phyloP scores from a whole-genome alignment of 2,329 filamentous ascomycete species.

The Coleophoma eucalyptorum region DNA sequence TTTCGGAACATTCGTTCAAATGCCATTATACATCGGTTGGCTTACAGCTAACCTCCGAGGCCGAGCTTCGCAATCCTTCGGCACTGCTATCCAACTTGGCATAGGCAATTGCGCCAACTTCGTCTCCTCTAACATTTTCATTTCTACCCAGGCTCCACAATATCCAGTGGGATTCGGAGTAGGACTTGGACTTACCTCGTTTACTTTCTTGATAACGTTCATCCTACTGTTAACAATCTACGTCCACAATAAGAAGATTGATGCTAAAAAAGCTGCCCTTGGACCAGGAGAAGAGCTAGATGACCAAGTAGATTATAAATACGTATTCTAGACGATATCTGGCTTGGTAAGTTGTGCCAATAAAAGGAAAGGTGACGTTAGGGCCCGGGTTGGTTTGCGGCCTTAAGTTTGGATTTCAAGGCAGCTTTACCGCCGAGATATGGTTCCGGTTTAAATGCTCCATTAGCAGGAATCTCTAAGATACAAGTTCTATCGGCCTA shows the following conservation, averaged over 20 bases:
- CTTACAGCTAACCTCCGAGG: conserved; percentile 36
- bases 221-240: conserved; percentile 3
- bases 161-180: conserved; percentile 34
- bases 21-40: conserved; percentile 30
- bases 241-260: conserved; percentile 10
- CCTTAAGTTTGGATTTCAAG: too few species aligned
- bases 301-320: conserved; percentile 10
- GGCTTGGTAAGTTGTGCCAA: too few species aligned
- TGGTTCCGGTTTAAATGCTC: too few species aligned
- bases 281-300: conserved; percentile 8
- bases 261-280: conserved; percentile 1
- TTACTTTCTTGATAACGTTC: conserved; percentile 4
- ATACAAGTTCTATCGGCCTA: too few species aligned
- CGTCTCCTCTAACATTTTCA: conserved; percentile 36
- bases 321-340: conserved; percentile 33
- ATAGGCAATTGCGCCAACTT: conserved; percentile 42
- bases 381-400: too few species aligned
- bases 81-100: conserved; percentile 35
- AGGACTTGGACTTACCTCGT: conserved; percentile 27
- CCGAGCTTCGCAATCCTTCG: conserved; percentile 34
- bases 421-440: too few species aligned
- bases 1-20: conserved; percentile 27
- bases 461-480: too few species aligned
- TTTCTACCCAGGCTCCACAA: conserved; percentile 30
- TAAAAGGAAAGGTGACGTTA: too few species aligned